Percentiles rank a stretch among this genome's conserved stretches.
Conservation (phyloP, 108 stramenopile genomes). For the Phaeodactylum tricornutum region DNA sequence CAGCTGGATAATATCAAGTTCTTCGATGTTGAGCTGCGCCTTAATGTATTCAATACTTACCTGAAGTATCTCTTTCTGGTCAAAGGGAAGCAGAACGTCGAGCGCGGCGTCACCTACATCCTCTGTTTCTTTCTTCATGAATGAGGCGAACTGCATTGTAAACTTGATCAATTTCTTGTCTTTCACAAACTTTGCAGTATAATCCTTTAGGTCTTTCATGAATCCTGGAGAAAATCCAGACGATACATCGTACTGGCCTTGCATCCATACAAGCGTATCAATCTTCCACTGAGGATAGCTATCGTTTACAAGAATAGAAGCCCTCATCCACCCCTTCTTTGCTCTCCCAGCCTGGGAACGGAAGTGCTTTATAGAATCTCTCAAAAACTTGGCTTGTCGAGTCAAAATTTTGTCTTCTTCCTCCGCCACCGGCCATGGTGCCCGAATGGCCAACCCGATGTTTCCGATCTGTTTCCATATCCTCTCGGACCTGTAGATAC, state of each 20-base stretch:
- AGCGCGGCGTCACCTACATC: slow-evolving; percentile 79
- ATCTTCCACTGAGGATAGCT: slow-evolving; percentile 85
- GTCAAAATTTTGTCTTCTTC: slow-evolving; percentile 81
- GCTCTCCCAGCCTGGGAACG: slow-evolving; percentile 66
- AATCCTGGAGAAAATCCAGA: slow-evolving; percentile 36
- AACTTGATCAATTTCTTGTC: slow-evolving; percentile 88
- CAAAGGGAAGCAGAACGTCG: slow-evolving; percentile 80
- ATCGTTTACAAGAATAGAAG: slow-evolving; percentile 68
- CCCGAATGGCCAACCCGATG: slow-evolving; percentile 72
- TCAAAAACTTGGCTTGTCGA: slow-evolving; percentile 76
- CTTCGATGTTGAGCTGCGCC: slow-evolving; percentile 46
- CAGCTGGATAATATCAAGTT: slow-evolving; percentile 44
- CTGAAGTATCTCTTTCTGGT: slow-evolving; percentile 61
- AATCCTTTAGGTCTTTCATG: slow-evolving; percentile 72
- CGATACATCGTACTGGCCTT: slow-evolving; percentile 44
- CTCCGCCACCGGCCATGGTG: slow-evolving; percentile 74
- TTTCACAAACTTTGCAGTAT: slow-evolving; percentile 45
- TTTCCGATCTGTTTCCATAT: slow-evolving; percentile 71
- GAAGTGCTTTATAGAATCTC: slow-evolving; percentile 60
- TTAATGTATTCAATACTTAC: slow-evolving; percentile 61
- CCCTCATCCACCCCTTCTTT: slow-evolving; percentile 58
- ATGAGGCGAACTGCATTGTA: slow-evolving; percentile 90
- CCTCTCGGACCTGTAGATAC: slow-evolving; percentile 43
- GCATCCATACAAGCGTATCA: slow-evolving; percentile 74
- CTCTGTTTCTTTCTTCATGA: slow-evolving; percentile 80